Evolutionary conservation across 1,284 basidiomycete species (phyloP).

Genomic region (Trichosporon sp.): DNA sequence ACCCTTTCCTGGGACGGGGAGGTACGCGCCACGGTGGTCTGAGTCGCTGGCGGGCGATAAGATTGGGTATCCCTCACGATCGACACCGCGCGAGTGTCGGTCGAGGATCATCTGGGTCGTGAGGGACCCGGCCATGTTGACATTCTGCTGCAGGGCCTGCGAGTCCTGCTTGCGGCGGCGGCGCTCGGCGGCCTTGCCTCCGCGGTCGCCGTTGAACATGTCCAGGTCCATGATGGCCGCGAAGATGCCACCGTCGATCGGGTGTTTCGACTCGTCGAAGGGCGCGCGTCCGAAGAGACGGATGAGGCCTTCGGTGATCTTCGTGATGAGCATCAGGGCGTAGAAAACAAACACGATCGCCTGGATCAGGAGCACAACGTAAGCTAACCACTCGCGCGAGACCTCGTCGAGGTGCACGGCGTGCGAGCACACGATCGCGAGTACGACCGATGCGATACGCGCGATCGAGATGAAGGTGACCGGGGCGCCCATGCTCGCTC

Average conservation of each 20-base stretch:
- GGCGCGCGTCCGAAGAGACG: constrained; percentile 74
- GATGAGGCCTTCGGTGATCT: constrained; percentile 73
- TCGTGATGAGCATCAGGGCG: constrained; percentile 72
- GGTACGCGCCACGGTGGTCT: constrained; percentile 16
- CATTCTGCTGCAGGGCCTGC: constrained; percentile 40
- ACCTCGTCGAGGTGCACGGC: constrained; percentile 74
- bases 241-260: constrained; percentile 76
- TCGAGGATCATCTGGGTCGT: constrained; percentile 51
- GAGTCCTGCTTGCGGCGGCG: constrained; percentile 47
- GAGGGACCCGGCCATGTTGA: constrained; percentile 41
- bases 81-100: constrained; percentile 42
- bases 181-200: constrained; percentile 60
- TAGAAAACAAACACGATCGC: constrained; percentile 79
- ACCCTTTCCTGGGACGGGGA: constrained; percentile 10
- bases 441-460: constrained; percentile 79
- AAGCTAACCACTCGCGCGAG: constrained; percentile 84
- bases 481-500: constrained; percentile 90
- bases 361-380: constrained; percentile 82
- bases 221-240: constrained; percentile 58
- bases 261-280: constrained; percentile 76
- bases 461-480: constrained; percentile 87
- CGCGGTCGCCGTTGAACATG: constrained; percentile 63
- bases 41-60: neutral
- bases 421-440: constrained; percentile 64
- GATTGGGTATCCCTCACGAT: constrained; percentile 17